Percentiles rank a stretch among this genome's conserved stretches.
Conservation (phyloP, 2,329 filamentous ascomycete species). For the Fusarium euwallaceae region DNA sequence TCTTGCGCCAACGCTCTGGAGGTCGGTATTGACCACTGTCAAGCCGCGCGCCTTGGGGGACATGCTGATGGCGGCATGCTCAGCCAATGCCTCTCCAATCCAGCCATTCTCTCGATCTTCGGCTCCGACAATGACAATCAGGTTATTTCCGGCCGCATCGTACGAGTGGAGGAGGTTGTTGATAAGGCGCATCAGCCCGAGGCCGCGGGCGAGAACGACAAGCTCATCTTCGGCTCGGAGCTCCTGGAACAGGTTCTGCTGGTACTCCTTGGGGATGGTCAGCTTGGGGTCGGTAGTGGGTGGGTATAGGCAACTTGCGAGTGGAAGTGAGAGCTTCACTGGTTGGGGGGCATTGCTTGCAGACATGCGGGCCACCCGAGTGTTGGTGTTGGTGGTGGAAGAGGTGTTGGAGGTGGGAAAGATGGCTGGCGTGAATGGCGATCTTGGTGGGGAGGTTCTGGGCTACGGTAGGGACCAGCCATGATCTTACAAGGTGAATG, state of each 20-base stretch:
- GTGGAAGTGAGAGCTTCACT: constrained; percentile 84
- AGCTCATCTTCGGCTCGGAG: constrained; percentile 93
- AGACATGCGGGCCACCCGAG: constrained; percentile 60
- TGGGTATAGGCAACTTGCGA: constrained; percentile 45
- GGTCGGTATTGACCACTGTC: constrained; percentile 93
- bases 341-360: constrained; percentile 70
- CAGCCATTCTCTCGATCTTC: constrained; percentile 95
- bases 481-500: not conserved
- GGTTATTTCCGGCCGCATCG: constrained; percentile 93
- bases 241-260: constrained; percentile 94
- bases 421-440: constrained; percentile 32
- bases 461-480: constrained; percentile 18
- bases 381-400: constrained; percentile 25
- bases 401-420: constrained; percentile 27
- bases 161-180: constrained; percentile 98
- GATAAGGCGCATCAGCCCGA: constrained; percentile 90
- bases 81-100: constrained; percentile 95
- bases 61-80: constrained; percentile 92
- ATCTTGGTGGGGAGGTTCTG: constrained; percentile 29
- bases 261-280: constrained; percentile 76
- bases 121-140: constrained; percentile 89
- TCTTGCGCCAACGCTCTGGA: constrained; percentile 85
- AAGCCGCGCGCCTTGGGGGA: constrained; percentile 85
- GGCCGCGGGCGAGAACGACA: constrained; percentile 89
- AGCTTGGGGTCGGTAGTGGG: constrained; percentile 14